These are phyloP conservation scores for Allomyces macrogynus DNA, from an alignment of 192 early-diverging fungal genomes.

Conservation along the genomic window DNA sequence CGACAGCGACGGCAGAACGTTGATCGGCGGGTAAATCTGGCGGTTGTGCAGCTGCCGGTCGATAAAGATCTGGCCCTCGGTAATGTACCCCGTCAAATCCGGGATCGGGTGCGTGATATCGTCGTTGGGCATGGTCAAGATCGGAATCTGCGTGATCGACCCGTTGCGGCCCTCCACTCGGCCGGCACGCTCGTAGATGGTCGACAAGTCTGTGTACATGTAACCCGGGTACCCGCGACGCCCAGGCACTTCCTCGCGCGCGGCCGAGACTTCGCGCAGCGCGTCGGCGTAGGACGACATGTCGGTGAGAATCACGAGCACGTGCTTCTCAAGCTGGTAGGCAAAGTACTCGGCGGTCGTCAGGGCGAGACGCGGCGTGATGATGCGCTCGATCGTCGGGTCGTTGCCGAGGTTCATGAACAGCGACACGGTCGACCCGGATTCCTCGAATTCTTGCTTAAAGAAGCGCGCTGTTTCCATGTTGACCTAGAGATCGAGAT, in stretches of 20 bases:
- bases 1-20: slow-evolving; percentile 93
- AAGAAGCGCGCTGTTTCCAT: slow-evolving; percentile 99
- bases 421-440: slow-evolving; percentile 93
- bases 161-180: slow-evolving; percentile 93
- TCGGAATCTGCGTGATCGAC: slow-evolving; percentile 98
- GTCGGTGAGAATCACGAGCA: slow-evolving; percentile 94
- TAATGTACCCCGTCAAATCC: slow-evolving; percentile 99
- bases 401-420: slow-evolving; percentile 99
- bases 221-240: slow-evolving; percentile 99
- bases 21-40: slow-evolving; percentile 99
- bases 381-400: slow-evolving; percentile 99
- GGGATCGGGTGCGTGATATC: slow-evolving; percentile 99
- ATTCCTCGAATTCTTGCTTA: slow-evolving; percentile 99
- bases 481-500: slow-evolving; percentile 35
- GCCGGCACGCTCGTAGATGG: slow-evolving; percentile 97
- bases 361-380: slow-evolving; percentile 92
- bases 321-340: slow-evolving; percentile 98
- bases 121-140: slow-evolving; percentile 99
- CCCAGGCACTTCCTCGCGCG: slow-evolving; percentile 97
- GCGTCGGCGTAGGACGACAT: slow-evolving; percentile 99
- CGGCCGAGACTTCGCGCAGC: slow-evolving; percentile 96
- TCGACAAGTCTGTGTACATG: slow-evolving; percentile 99
- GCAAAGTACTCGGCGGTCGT: slow-evolving; percentile 99
- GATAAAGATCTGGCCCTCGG: slow-evolving; percentile 98
- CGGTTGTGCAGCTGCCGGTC: slow-evolving; percentile 97